Percentiles rank a stretch among this genome's conserved stretches.
Evolutionary conservation across 2,329 filamentous ascomycete species (phyloP).

Genomic region (Trematosphaeria pertusa): DNA sequence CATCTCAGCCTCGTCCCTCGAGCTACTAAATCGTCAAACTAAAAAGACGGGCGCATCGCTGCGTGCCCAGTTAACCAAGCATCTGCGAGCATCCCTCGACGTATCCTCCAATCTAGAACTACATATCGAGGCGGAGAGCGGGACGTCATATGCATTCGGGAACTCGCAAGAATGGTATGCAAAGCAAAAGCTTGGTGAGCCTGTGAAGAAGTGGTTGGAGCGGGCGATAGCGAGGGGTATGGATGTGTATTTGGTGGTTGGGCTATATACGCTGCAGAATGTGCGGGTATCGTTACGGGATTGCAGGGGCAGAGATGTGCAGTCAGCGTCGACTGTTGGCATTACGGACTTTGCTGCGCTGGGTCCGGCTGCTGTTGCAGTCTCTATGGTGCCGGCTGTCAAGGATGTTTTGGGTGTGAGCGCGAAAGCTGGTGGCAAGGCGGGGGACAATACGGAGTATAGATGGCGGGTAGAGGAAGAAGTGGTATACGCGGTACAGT

Average conservation of each 20-base stretch:
- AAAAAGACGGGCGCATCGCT: background rate
- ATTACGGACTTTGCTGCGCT: background rate
- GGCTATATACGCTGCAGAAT: background rate
- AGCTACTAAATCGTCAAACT: background rate
- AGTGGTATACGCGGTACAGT: background rate
- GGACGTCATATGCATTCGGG: background rate
- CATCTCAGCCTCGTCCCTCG: background rate
- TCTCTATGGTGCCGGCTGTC: background rate
- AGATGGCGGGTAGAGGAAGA: background rate
- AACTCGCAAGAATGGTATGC: background rate
- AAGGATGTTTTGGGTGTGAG: background rate
- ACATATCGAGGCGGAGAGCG: background rate
- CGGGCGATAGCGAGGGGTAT: background rate
- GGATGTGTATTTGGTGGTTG: background rate
- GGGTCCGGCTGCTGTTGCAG: background rate
- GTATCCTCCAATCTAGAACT: background rate
- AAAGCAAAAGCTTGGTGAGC: background rate
- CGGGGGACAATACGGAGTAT: background rate
- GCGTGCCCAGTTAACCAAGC: background rate
- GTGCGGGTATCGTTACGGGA: background rate
- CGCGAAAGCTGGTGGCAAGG: background rate
- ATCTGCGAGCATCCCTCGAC: background rate
- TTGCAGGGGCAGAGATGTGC: background rate
- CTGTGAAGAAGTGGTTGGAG: background rate
- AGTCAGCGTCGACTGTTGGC: background rate